Evolutionary conservation across 768 basidiomycete species (phyloP).

Genomic region (Podaxis sp.): DNA sequence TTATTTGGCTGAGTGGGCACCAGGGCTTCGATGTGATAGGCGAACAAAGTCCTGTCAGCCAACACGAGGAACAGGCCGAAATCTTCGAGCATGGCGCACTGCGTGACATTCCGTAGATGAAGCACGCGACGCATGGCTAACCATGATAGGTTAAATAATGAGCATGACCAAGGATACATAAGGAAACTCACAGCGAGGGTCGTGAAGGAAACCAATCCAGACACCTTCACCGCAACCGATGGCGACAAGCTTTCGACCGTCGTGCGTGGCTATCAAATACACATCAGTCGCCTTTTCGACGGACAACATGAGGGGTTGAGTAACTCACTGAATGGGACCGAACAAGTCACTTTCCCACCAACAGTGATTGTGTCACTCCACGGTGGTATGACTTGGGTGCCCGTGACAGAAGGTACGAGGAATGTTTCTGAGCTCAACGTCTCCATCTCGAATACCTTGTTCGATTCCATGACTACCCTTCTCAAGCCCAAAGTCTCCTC

Average conservation of each 20-base stretch:
- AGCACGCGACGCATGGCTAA: slow-evolving; percentile 90
- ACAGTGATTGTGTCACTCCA: slow-evolving; percentile 78
- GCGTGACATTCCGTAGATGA: slow-evolving; percentile 91
- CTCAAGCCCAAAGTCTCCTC: slow-evolving; percentile 86
- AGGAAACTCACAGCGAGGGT: slow-evolving; percentile 68
- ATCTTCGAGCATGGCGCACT: slow-evolving; percentile 94
- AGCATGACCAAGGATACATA: not conserved
- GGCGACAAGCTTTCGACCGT: slow-evolving; percentile 84
- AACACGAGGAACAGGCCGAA: slow-evolving; percentile 96
- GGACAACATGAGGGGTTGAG: not conserved
- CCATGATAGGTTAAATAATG: not conserved
- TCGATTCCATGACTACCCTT: slow-evolving; percentile 86
- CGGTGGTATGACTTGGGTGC: slow-evolving; percentile 46
- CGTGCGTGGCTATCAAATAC: slow-evolving; percentile 64
- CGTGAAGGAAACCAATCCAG: slow-evolving; percentile 94
- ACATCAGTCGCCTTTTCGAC: not conserved
- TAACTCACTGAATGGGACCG: slow-evolving; percentile 84
- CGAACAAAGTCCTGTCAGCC: slow-evolving; percentile 91
- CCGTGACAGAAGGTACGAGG: slow-evolving; percentile 65
- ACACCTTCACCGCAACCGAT: slow-evolving; percentile 96
- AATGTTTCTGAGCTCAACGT: slow-evolving; percentile 90
- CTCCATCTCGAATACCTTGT: slow-evolving; percentile 93
- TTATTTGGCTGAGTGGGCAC: slow-evolving; percentile 83
- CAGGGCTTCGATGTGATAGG: slow-evolving; percentile 94
- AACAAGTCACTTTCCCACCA: slow-evolving; percentile 89